Base-by-base conservation (phyloP, 2,329 filamentous ascomycete species). In the Xenoacremonium recifei region DNA sequence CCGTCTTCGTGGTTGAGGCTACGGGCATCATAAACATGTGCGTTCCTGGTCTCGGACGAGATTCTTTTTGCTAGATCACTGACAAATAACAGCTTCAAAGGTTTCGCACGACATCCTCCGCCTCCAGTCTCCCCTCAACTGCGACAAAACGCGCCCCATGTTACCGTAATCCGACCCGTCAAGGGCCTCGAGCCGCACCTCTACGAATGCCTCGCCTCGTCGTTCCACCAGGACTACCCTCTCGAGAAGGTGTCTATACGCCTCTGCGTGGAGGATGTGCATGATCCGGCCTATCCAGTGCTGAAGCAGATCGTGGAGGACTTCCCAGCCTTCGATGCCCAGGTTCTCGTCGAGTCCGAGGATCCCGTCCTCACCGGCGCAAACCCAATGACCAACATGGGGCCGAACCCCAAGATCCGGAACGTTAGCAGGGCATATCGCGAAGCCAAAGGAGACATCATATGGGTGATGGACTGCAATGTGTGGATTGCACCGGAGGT, bases 381-480 rank as follows among this genome's bases (percentile, higher is more conserved):
- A 21, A 65, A 68, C 10, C 66, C 74, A 35, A 57, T 67, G 37
- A 67, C 76, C 48, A 76, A 80, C 42, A 75, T 97, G 42, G 95
- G 95, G 0, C 93, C 93, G 2, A 99, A 99, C 59, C 93, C 93
- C n/a, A 99, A 99, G 72, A 95, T 99, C 55, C 78, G 93, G 37
- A 99, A 99, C 63, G 89, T 97, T 75, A 96, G 91, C 62, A 80
- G 89, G 32, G 91, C 89, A 3, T 99, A 96, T 61, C 75, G 90
- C 20, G 91, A 97, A 60, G 89, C 90, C 2, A 84, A 85, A 50
- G 85, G 87, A 2, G 90, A 96, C 60, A 77, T 97, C 19, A 76
- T 99, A 17, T 99, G 93, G 93, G 84, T 96, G 37, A 79, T 95
- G 16, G 93, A 99, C 67, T 96, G 91, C 70, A 99, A 99, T 59